phyloP scores from a whole-genome alignment of 2,329 filamentous ascomycete genomes.

The Didymella pomorum region DNA sequence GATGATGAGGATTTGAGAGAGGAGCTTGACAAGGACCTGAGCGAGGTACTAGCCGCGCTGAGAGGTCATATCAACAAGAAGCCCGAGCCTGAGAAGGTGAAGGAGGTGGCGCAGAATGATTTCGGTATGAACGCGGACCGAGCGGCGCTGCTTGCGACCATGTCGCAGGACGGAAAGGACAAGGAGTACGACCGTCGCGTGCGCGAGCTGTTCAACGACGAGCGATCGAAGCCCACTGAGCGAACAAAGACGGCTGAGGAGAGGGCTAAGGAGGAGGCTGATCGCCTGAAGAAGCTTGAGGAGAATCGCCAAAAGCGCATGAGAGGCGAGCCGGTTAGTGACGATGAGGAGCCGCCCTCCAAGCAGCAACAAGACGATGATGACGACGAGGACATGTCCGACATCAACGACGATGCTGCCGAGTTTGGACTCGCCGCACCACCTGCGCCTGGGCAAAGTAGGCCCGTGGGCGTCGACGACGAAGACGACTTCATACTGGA shows the following conservation, averaged over 20 bases:
- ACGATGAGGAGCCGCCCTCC: slow-evolving; percentile 68
- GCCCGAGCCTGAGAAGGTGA: slow-evolving; percentile 53
- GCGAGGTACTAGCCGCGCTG: slow-evolving; percentile 77
- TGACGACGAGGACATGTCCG: slow-evolving; percentile 47
- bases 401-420: slow-evolving; percentile 63
- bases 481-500: slow-evolving; percentile 95
- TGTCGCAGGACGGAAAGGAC: slow-evolving; percentile 73
- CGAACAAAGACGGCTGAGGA: slow-evolving; percentile 73
- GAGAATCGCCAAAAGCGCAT: slow-evolving; percentile 83
- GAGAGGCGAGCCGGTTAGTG: slow-evolving; percentile 80
- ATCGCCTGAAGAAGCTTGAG: slow-evolving; percentile 80
- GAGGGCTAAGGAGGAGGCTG: slow-evolving; percentile 73
- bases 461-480: slow-evolving; percentile 70
- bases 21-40: slow-evolving; percentile 83
- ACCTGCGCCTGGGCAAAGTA: slow-evolving; percentile 51
- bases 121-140: slow-evolving; percentile 67
- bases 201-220: slow-evolving; percentile 82
- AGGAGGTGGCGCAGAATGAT: slow-evolving; percentile 49
- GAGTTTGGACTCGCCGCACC: slow-evolving; percentile 70
- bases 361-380: slow-evolving; percentile 43
- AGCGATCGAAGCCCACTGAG: slow-evolving; percentile 82
- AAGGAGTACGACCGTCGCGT: slow-evolving; percentile 88
- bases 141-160: slow-evolving; percentile 66
- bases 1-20: slow-evolving; percentile 88
- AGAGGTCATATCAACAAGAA: slow-evolving; percentile 62